Conservation (phyloP, 2,329 filamentous ascomycete genomes). For the Microdochium nivale region DNA sequence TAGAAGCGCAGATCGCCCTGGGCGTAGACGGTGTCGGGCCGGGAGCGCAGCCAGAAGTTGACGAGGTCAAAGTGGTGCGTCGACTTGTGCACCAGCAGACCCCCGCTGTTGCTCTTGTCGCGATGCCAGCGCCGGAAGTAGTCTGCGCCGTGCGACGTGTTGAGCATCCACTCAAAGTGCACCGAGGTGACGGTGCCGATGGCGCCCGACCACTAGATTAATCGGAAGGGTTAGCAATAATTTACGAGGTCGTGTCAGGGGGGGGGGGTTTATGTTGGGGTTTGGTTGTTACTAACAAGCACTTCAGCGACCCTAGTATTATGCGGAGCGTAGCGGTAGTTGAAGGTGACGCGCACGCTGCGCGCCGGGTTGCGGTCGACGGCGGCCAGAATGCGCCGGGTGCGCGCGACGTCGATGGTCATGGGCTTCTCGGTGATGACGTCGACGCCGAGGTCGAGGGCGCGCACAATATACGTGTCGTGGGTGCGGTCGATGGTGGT, state of each 20-base stretch:
- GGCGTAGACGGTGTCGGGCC: slow-evolving; percentile 47
- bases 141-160: slow-evolving; percentile 52
- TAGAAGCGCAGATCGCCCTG: slow-evolving; percentile 52
- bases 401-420: slow-evolving; percentile 50
- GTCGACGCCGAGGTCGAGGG: slow-evolving; percentile 49
- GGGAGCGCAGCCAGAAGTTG: slow-evolving; percentile 52
- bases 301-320: slow-evolving; percentile 52
- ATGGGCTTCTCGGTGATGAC: slow-evolving; percentile 59
- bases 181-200: slow-evolving; percentile 49
- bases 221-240: no score
- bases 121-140: slow-evolving; percentile 58
- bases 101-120: slow-evolving; percentile 50
- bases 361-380: slow-evolving; percentile 36
- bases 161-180: slow-evolving; percentile 57
- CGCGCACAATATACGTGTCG: slow-evolving; percentile 49
- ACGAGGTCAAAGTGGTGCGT: slow-evolving; percentile 57
- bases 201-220: slow-evolving; percentile 37
- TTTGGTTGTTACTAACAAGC: no score
- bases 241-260: no score
- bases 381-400: slow-evolving; percentile 43
- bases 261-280: no score
- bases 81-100: slow-evolving; percentile 52
- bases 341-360: slow-evolving; percentile 50
- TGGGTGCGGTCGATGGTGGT: slow-evolving; percentile 57
- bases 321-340: slow-evolving; percentile 58